Evolutionary conservation across 176 grass and related monocot species (phyloP).

Genomic region (Carex parvula): DNA sequence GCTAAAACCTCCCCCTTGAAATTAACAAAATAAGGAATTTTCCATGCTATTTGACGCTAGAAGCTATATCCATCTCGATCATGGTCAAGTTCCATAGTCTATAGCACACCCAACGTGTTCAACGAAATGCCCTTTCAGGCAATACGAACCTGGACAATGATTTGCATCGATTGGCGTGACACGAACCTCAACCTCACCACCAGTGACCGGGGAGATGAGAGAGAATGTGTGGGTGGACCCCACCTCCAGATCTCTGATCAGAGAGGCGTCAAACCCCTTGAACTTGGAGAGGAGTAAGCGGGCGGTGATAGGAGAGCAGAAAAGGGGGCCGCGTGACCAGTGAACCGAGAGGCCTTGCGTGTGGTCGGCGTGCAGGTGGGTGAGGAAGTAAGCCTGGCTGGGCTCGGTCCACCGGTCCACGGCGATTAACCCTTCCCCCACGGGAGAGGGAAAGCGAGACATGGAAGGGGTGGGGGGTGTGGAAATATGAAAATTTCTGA

Average conservation of each 20-base stretch:
- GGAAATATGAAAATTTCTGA: constrained; percentile 11
- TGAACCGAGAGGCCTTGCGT: constrained; percentile 53
- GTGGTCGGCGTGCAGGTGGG: constrained; percentile 88
- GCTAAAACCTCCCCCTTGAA: background rate
- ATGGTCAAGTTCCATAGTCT: too few species aligned
- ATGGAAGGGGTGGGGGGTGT: background rate
- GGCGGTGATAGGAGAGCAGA: constrained; percentile 67
- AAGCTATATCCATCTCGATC: background rate
- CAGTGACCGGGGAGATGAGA: constrained; percentile 30
- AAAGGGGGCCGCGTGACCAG: constrained; percentile 65
- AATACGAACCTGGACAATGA: constrained; percentile 58
- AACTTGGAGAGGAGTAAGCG: constrained; percentile 63
- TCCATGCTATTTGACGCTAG: background rate
- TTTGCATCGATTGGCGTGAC: constrained; percentile 75
- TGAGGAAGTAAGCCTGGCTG: constrained; percentile 79
- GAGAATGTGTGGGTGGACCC: constrained; percentile 34
- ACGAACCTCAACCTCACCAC: constrained; percentile 25
- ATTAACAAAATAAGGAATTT: background rate
- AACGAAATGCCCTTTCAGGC: background rate
- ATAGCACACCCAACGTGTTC: background rate
- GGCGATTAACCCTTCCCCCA: constrained; percentile 57
- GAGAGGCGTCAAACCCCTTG: constrained; percentile 57
- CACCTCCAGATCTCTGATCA: constrained; percentile 48
- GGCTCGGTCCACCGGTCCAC: constrained; percentile 56
- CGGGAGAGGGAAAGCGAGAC: constrained; percentile 20